phyloP scores from a whole-genome alignment of 176 grass and related monocot species.

The Secale cereale region DNA sequence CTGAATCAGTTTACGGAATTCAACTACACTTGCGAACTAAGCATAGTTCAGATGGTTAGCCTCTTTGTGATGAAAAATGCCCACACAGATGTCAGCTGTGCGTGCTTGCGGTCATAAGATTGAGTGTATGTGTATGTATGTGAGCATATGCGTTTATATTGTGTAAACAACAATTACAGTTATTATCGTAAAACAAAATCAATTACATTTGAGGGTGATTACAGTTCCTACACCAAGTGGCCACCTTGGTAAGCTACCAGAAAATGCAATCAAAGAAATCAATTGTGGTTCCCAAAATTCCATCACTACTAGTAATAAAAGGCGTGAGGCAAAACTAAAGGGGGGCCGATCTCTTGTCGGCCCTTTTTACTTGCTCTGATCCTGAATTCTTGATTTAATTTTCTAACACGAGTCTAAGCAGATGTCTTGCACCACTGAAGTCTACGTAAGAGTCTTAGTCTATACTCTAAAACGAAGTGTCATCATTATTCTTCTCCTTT shows the following conservation, averaged over 20 bases:
- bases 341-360: background rate
- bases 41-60: no score
- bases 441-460: background rate
- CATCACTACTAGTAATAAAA: background rate
- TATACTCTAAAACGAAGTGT: background rate
- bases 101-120: accelerated
- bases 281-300: background rate
- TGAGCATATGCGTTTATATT: no score
- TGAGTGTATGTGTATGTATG: no score
- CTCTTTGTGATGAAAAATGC: no score
- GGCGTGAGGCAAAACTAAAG: background rate
- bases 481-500: background rate
- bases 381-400: background rate
- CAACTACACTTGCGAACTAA: no score
- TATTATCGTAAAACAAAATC: no score
- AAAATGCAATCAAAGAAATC: no score
- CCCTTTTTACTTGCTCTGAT: background rate
- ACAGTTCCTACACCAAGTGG: no score
- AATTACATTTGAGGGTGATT: no score
- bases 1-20: background rate
- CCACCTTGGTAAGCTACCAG: no score
- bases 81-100: no score
- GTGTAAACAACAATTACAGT: no score
- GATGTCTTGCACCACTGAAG: background rate
- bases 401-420: background rate